Conservation (phyloP, 805 yeast species). For the Yamadazyma takamatsuzukensis region DNA sequence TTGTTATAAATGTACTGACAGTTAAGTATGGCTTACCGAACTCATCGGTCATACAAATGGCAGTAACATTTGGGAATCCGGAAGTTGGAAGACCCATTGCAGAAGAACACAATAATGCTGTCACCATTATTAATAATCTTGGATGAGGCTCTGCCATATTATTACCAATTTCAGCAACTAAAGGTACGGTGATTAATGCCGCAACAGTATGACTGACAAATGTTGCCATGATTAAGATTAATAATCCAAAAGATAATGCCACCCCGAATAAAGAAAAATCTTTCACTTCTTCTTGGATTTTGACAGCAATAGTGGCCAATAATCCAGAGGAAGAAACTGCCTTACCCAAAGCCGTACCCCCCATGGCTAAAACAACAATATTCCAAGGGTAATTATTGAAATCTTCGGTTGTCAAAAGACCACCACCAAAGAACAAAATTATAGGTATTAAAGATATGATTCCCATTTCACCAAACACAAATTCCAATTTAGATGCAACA, state of each 20-base stretch:
- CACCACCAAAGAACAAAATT: conserved; percentile 89
- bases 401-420: conserved; percentile 81
- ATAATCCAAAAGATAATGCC: conserved; percentile 72
- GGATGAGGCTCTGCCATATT: conserved; percentile 79
- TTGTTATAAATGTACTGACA: conserved; percentile 78
- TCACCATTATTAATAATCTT: conserved; percentile 64
- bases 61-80: conserved; percentile 97
- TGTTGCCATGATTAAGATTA: conserved; percentile 82
- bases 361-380: conserved; percentile 94
- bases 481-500: conserved; percentile 68
- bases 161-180: conserved; percentile 86
- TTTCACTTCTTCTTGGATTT: conserved; percentile 63
- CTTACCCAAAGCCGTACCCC: conserved; percentile 93
- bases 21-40: conserved; percentile 87
- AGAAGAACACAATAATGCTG: conserved; percentile 73
- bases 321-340: conserved; percentile 92
- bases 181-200: conserved; percentile 86
- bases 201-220: conserved; percentile 97
- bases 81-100: conserved; percentile 99
- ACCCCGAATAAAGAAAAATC: conserved; percentile 71
- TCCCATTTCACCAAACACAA: conserved; percentile 93
- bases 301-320: conserved; percentile 68
- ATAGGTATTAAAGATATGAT: conserved; percentile 87
- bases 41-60: conserved; percentile 90
- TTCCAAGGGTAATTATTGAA: conserved; percentile 97